These are phyloP conservation scores for Corynespora cassiicola DNA, from an alignment of 2,329 filamentous ascomycete species.

Conservation along the genomic window DNA sequence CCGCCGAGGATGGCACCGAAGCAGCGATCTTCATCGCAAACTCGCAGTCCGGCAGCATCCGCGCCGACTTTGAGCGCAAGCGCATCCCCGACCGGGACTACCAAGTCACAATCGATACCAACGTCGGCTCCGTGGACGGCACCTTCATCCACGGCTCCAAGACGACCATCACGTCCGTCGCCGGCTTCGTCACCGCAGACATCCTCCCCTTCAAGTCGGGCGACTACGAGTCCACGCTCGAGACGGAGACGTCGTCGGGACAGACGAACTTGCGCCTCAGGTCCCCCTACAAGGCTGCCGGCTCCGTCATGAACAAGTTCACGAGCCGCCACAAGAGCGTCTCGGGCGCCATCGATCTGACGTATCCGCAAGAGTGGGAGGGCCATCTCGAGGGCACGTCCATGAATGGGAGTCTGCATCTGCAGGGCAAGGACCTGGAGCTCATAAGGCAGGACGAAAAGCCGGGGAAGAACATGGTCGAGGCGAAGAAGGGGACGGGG, in stretches of 20 bases:
- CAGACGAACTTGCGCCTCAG: conserved; percentile 41
- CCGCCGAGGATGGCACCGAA: conserved; percentile 25
- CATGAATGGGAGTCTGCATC: conserved; percentile 44
- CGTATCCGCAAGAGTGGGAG: conserved; percentile 52
- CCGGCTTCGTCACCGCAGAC: conserved; percentile 46
- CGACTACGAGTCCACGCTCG: conserved; percentile 33
- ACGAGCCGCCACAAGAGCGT: conserved; percentile 43
- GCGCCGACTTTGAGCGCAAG: conserved; percentile 41
- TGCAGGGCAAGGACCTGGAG: conserved; percentile 48
- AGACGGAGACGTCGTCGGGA: conserved; percentile 44
- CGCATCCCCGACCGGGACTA: conserved; percentile 51
- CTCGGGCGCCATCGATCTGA: conserved; percentile 43
- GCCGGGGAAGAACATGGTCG: conserved; percentile 38
- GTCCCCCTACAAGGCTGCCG: conserved; percentile 37
- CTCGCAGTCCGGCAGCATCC: conserved; percentile 46
- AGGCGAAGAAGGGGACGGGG: conserved; percentile 49
- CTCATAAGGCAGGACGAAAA: conserved; percentile 34
- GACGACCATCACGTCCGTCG: conserved; percentile 43
- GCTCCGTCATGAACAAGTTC: conserved; percentile 32
- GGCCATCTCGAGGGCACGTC: conserved; percentile 46
- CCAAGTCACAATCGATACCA: conserved; percentile 44
- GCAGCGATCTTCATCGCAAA: conserved; percentile 46
- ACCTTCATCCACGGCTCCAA: conserved; percentile 49
- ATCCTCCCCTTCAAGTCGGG: conserved; percentile 44
- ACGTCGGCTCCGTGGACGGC: conserved; percentile 46